Evolutionary conservation across 2,329 filamentous ascomycete species (phyloP).

Genomic region (Kalmusia sp.): DNA sequence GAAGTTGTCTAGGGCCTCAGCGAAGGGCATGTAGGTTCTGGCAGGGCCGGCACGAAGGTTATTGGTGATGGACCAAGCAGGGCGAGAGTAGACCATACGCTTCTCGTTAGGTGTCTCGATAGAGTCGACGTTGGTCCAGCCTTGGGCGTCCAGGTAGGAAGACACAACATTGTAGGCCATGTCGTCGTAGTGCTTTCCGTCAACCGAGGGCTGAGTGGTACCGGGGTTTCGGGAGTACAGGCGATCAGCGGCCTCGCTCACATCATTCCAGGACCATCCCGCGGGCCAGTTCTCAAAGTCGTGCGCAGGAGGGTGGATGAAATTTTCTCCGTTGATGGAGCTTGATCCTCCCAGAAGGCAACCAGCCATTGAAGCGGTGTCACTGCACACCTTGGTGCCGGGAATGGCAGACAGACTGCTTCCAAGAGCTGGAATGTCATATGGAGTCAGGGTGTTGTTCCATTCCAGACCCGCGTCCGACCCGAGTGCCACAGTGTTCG

Average conservation of each 20-base stretch:
- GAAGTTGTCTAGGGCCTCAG: slow-evolving; percentile 66
- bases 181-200: slow-evolving; percentile 69
- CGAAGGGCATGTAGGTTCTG: slow-evolving; percentile 70
- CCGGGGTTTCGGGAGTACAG: slow-evolving; percentile 44
- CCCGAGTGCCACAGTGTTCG: slow-evolving; percentile 59
- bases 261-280: slow-evolving; percentile 62
- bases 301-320: slow-evolving; percentile 54
- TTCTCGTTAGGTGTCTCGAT: slow-evolving; percentile 66
- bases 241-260: neutral
- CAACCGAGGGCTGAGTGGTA: slow-evolving; percentile 67
- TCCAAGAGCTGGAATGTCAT: slow-evolving; percentile 75
- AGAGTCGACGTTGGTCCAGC: slow-evolving; percentile 67
- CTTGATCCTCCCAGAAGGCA: slow-evolving; percentile 51
- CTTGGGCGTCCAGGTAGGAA: slow-evolving; percentile 62
- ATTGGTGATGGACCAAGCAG: slow-evolving; percentile 68
- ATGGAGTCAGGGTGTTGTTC: slow-evolving; percentile 69
- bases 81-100: slow-evolving; percentile 64
- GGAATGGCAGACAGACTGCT: slow-evolving; percentile 3
- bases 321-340: slow-evolving; percentile 62
- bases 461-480: slow-evolving; percentile 55
- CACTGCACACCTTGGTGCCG: slow-evolving; percentile 63
- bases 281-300: slow-evolving; percentile 53
- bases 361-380: slow-evolving; percentile 67
- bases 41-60: slow-evolving; percentile 72
- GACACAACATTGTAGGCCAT: slow-evolving; percentile 68